Evolutionary conservation across 345 rosid species (phyloP).

Genomic region (Acer campestre): DNA sequence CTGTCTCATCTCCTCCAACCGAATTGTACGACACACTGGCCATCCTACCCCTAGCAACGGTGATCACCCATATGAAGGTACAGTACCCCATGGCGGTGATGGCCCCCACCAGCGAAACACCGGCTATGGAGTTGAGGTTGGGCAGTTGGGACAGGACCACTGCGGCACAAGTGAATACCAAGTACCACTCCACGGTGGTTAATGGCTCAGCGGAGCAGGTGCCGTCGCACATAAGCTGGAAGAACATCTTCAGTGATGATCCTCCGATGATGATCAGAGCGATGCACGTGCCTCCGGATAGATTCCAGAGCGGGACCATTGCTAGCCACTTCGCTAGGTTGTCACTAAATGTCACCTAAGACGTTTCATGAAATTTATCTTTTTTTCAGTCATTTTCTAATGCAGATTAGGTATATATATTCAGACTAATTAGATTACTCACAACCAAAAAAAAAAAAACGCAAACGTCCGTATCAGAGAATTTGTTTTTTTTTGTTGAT

Average conservation of each 20-base stretch:
- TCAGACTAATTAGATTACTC: too few relatives aligned
- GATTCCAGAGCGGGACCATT: slow-evolving; percentile 57
- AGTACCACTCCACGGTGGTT: slow-evolving; percentile 53
- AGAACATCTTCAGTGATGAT: slow-evolving; percentile 33
- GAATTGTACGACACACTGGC: slow-evolving; percentile 48
- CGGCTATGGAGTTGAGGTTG: slow-evolving; percentile 66
- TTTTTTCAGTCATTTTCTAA: too few relatives aligned
- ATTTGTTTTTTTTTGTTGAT: too few relatives aligned
- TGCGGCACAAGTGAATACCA: slow-evolving; percentile 50
- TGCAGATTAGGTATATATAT: too few relatives aligned
- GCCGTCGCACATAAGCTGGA: slow-evolving; percentile 32
- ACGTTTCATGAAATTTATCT: not conserved
- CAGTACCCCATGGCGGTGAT: slow-evolving; percentile 53
- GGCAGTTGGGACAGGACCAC: slow-evolving; percentile 64
- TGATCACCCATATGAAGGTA: slow-evolving; percentile 58
- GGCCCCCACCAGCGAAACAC: slow-evolving; percentile 58
- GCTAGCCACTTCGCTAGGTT: slow-evolving; percentile 52
- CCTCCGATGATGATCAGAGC: slow-evolving; percentile 61
- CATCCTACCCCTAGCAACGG: slow-evolving; percentile 41
- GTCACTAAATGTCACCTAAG: slow-evolving; percentile 57
- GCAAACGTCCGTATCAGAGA: too few relatives aligned
- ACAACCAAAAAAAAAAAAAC: too few relatives aligned
- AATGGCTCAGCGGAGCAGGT: slow-evolving; percentile 42
- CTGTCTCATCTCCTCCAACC: not conserved
- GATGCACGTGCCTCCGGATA: slow-evolving; percentile 68